Conservation (phyloP, 352 stramenopile species). For the Phytophthora meadii region DNA sequence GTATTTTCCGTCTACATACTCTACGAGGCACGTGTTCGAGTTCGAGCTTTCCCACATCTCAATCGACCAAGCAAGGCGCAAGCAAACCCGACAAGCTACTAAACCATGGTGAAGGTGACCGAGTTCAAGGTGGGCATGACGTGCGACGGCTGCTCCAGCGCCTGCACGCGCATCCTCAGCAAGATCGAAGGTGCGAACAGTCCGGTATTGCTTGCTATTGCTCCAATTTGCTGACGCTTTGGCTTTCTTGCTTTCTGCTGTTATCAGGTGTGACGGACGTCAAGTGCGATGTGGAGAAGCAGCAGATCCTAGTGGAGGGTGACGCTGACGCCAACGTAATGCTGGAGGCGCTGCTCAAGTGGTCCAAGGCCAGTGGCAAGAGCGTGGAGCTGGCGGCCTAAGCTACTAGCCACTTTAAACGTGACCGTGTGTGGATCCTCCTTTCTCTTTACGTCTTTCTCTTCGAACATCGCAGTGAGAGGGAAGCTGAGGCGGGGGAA, state of each 20-base stretch:
- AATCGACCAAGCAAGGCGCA: slow-evolving; percentile 33
- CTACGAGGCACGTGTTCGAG: slow-evolving; percentile 5
- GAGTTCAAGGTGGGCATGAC: slow-evolving; percentile 93
- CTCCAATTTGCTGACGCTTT: not conserved
- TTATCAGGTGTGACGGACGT: slow-evolving; percentile 81
- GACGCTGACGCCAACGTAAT: slow-evolving; percentile 80
- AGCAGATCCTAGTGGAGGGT: slow-evolving; percentile 86
- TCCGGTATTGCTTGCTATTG: not conserved
- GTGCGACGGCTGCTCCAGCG: slow-evolving; percentile 90
- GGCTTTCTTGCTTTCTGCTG: slow-evolving; percentile 2
- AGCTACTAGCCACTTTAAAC: not conserved
- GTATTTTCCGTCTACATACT: too few species aligned
- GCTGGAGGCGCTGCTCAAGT: slow-evolving; percentile 89
- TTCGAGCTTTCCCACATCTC: slow-evolving; percentile 19
- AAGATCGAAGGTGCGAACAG: slow-evolving; percentile 82
- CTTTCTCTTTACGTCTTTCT: slow-evolving; percentile 11
- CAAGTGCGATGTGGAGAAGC: slow-evolving; percentile 88
- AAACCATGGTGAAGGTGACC: slow-evolving; percentile 67
- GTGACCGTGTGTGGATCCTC: not conserved
- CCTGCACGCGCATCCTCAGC: slow-evolving; percentile 89
- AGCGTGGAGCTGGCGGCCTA: slow-evolving; percentile 82
- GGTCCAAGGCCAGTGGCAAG: slow-evolving; percentile 90
- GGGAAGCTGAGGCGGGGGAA: not conserved
- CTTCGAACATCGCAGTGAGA: slow-evolving; percentile 10
- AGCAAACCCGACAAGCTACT: slow-evolving; percentile 1